Percentiles rank a stretch among this genome's conserved stretches.
These are phyloP conservation scores for Leccinum subrobustum DNA, from an alignment of 1,284 basidiomycete species.

Conservation along the genomic window DNA sequence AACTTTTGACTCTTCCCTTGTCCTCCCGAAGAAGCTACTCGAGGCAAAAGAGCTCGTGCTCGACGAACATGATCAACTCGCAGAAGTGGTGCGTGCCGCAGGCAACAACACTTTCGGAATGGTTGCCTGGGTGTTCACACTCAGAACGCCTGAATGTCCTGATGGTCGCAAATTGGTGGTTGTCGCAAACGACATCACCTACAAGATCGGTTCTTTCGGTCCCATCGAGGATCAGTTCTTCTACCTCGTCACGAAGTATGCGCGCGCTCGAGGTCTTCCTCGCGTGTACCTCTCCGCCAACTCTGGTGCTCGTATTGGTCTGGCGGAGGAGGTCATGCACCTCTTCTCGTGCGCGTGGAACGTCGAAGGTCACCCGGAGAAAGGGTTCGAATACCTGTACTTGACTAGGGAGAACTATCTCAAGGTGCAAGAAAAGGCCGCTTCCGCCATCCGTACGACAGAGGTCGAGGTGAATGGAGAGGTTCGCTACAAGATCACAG, in stretches of 20 bases:
- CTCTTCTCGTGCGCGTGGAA: constrained; percentile 94
- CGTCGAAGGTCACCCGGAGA: constrained; percentile 79
- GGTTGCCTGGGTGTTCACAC: constrained; percentile 96
- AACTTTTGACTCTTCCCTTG: constrained; percentile 61
- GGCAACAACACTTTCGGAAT: constrained; percentile 94
- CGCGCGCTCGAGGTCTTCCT: constrained; percentile 84
- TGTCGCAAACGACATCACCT: constrained; percentile 98
- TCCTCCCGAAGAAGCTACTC: constrained; percentile 76
- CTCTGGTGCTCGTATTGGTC: constrained; percentile 94
- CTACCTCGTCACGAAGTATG: constrained; percentile 92
- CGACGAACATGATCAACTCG: constrained; percentile 89
- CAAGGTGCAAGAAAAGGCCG: constrained; percentile 80
- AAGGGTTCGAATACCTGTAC: constrained; percentile 97
- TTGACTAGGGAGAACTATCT: constrained; percentile 85
- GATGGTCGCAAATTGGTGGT: constrained; percentile 86
- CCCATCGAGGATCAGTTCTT: constrained; percentile 97
- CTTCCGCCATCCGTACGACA: constrained; percentile 76
- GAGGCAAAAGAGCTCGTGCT: constrained; percentile 89
- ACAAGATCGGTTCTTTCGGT: constrained; percentile 98
- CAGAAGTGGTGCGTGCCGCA: constrained; percentile 87
- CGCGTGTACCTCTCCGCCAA: constrained; percentile 98
- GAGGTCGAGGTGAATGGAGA: constrained; percentile 88
- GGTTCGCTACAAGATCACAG: constrained; percentile 90
- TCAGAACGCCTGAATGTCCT: constrained; percentile 93
- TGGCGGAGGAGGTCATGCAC: constrained; percentile 90